These are phyloP conservation scores for Cryptococcus deneoformans DNA, from an alignment of 1,284 basidiomycete species.

Conservation along the genomic window DNA sequence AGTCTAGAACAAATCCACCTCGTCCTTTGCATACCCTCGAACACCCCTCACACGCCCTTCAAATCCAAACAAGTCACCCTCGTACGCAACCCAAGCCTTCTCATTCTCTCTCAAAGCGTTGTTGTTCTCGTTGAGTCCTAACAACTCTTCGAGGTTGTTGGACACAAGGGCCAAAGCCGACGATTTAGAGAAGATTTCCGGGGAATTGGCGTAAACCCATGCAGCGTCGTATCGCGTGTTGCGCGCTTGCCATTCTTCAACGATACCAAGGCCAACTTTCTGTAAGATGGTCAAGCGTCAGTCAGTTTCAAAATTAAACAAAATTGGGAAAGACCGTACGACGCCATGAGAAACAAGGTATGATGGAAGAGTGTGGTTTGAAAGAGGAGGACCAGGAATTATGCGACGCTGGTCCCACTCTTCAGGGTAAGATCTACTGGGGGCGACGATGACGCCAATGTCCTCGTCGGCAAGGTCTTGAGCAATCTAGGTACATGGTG, in stretches of 20 bases:
- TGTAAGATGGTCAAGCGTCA: conserved; percentile 1
- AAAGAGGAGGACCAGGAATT: conserved; percentile 71
- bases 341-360: conserved; percentile 65
- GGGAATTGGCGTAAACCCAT: conserved; percentile 57
- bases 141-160: conserved; percentile 62
- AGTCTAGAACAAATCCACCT: conserved; percentile 15
- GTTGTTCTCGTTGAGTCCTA: conserved; percentile 50
- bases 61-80: conserved; percentile 14
- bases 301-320: neutral
- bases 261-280: conserved; percentile 67
- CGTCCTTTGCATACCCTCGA: conserved; percentile 3
- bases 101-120: neutral
- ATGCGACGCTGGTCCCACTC: conserved; percentile 69
- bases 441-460: conserved; percentile 69
- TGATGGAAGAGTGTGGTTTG: conserved; percentile 62
- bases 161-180: conserved; percentile 62
- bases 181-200: conserved; percentile 52
- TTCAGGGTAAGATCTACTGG: conserved; percentile 60
- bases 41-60: conserved; percentile 12
- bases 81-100: conserved; percentile 14
- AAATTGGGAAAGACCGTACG: conserved; percentile 12
- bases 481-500: conserved; percentile 54
- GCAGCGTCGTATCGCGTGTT: conserved; percentile 67
- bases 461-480: conserved; percentile 64
- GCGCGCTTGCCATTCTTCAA: conserved; percentile 61